Evolutionary conservation across 2,329 filamentous ascomycete species (phyloP), one percentile per base, ranked within the genome.

Genomic region (Diaporthe sp.): DNA sequence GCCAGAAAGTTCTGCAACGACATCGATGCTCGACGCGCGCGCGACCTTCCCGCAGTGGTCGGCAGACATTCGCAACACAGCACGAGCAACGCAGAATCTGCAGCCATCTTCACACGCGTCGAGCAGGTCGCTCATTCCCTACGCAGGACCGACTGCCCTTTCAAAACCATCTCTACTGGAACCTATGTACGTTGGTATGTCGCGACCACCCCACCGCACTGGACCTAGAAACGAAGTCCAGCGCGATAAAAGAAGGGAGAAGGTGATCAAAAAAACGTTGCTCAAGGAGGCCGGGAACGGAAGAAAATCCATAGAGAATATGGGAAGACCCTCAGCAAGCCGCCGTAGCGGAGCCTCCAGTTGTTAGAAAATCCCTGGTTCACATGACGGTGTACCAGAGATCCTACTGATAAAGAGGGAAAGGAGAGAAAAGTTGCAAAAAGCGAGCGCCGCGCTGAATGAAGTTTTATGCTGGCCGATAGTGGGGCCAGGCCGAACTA

Each of bases 251-350:
- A 72, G 73, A 86, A 87, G 79, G 80, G 80, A 80, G 80, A 77
- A 87, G 86, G 86, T 83, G 82, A 81, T 86, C 84, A 74, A 76
- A 76, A 47, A 85, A 60, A 85, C 86, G 81, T 86, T 84, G 77
- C 79, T 89, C 76, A 86, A 79, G 87, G 86, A 83, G 87, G 87
- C 87, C 86, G 87, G 87, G 87, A 89, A 89, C 87, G 87, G 87
- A 88, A 85, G 87, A 84, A 87, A 84, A 88, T 85, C 85, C 86
- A 89, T 85, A 81, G 85, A 81, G 82, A 82, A 82, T 80, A 77
- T 80, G 79, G 82, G 81, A 84, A 86, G 87, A 85, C 87, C 86
- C 87, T 88, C 87, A 89, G 87, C 87, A 88, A 88, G 87, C 87
- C 87, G 86, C 87, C 81, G 82, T 83, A 81, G 87, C 86, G 87